These are phyloP conservation scores for Bruguiera gymnorhiza DNA, from an alignment of 345 rosid species.

Conservation along the genomic window DNA sequence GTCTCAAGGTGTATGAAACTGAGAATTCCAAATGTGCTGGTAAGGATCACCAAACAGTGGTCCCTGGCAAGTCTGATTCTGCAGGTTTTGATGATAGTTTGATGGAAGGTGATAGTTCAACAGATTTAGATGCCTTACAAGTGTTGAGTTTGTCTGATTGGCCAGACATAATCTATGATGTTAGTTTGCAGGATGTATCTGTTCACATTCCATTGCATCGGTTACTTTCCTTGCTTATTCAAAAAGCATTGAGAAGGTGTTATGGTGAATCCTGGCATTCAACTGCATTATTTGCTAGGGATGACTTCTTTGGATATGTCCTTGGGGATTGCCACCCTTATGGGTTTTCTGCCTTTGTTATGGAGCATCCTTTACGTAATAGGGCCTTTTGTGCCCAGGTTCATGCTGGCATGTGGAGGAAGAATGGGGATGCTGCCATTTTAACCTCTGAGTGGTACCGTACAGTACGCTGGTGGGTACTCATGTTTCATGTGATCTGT, in stretches of 20 bases:
- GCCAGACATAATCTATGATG: conserved; percentile 71
- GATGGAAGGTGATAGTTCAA: conserved; percentile 32
- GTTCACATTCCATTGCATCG: conserved; percentile 83
- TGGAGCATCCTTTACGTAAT: conserved; percentile 89
- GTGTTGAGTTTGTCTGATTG: conserved; percentile 56
- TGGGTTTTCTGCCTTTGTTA: conserved; percentile 78
- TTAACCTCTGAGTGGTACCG: conserved; percentile 74
- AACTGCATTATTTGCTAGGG: conserved; percentile 29
- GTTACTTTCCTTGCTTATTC: conserved; percentile 68
- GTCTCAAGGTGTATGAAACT: conserved; percentile 28
- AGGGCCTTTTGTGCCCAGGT: conserved; percentile 92
- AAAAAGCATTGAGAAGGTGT: conserved; percentile 60
- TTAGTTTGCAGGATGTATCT: conserved; percentile 74
- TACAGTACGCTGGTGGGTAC: conserved; percentile 71
- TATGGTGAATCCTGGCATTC: conserved; percentile 52
- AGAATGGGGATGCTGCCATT: conserved; percentile 76
- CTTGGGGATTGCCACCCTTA: conserved; percentile 60
- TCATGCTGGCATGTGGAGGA: conserved; percentile 95
- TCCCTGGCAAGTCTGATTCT: conserved; percentile 31
- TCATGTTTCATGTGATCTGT: conserved; percentile 6
- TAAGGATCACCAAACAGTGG: conserved; percentile 28
- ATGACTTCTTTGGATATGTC: conserved; percentile 63
- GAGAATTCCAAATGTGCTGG: conserved; percentile 36
- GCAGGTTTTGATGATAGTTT: conserved; percentile 34
- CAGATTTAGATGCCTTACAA: conserved; percentile 34